phyloP scores from a whole-genome alignment of 176 grass and related monocot species.

The Alopecurus myosuroides region DNA sequence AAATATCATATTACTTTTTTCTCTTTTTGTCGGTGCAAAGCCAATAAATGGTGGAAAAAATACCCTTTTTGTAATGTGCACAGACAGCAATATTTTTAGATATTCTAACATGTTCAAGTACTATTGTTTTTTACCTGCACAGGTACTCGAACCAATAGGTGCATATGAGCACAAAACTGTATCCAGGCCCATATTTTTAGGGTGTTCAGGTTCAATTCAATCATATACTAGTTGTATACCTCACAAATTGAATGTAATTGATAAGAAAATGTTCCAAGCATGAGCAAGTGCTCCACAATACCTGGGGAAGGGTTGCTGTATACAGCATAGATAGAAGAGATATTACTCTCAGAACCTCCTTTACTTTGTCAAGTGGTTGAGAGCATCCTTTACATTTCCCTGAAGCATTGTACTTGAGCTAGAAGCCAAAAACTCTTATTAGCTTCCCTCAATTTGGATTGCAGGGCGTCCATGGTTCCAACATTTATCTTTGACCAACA shows the following conservation, averaged over 20 bases:
- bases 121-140: neutral
- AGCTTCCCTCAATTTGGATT: neutral
- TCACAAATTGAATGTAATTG: neutral
- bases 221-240: neutral
- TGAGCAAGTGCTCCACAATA: neutral
- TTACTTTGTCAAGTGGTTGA: neutral
- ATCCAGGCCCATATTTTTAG: neutral
- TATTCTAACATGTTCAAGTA: neutral
- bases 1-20: neutral
- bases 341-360: neutral
- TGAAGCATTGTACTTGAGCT: neutral
- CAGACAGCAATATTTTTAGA: neutral
- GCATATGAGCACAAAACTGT: neutral
- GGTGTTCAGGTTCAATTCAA: neutral
- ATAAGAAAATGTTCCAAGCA: neutral
- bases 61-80: neutral
- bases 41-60: neutral
- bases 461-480: neutral
- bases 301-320: slow-evolving; percentile 26
- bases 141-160: neutral
- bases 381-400: neutral
- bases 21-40: neutral
- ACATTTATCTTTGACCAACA: neutral
- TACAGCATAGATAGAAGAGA: neutral
- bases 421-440: neutral